A percentile compares a stretch with the other conserved stretches of the same genome.
Evolutionary conservation across 768 basidiomycete species (phyloP).

Genomic region (Rhodotorula babjevae): DNA sequence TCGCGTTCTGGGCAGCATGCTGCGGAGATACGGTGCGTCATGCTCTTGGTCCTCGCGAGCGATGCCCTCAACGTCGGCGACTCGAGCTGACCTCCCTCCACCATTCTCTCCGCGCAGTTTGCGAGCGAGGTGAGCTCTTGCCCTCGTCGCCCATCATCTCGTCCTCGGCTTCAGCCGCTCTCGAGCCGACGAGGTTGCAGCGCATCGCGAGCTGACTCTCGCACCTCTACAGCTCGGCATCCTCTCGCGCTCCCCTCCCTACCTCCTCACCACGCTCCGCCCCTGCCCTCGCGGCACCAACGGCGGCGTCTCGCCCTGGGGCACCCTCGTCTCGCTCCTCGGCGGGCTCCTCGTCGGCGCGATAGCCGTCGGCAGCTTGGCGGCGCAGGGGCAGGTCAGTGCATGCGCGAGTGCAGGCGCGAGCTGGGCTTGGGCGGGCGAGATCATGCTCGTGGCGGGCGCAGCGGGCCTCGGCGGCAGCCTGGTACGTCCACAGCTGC

Average conservation of each 20-base stretch:
- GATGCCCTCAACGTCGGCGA: too few relatives aligned
- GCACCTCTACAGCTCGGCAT: slow-evolving; percentile 62
- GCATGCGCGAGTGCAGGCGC: slow-evolving; percentile 44
- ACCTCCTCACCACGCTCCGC: slow-evolving; percentile 71
- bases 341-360: slow-evolving; percentile 72
- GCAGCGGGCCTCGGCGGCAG: slow-evolving; percentile 73
- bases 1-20: slow-evolving; percentile 37
- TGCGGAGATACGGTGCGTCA: slow-evolving; percentile 31
- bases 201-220: too few relatives aligned
- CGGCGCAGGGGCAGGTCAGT: slow-evolving; percentile 62
- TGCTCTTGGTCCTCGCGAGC: not conserved
- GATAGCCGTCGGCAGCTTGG: slow-evolving; percentile 56
- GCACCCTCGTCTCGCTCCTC: slow-evolving; percentile 64
- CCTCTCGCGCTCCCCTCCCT: slow-evolving; percentile 60
- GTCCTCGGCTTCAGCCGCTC: too few relatives aligned
- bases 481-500: slow-evolving; percentile 53
- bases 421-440: slow-evolving; percentile 48
- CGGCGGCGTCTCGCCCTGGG: slow-evolving; percentile 72
- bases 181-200: too few relatives aligned
- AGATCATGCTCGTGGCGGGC: slow-evolving; percentile 59
- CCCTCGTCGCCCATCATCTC: not conserved
- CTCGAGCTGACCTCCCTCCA: not conserved
- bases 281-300: slow-evolving; percentile 83
- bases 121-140: slow-evolving; percentile 61
- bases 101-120: slow-evolving; percentile 44